Evolutionary conservation across 129 eudicot genomes (phyloP).

Genomic region (Erigeron canadensis): DNA sequence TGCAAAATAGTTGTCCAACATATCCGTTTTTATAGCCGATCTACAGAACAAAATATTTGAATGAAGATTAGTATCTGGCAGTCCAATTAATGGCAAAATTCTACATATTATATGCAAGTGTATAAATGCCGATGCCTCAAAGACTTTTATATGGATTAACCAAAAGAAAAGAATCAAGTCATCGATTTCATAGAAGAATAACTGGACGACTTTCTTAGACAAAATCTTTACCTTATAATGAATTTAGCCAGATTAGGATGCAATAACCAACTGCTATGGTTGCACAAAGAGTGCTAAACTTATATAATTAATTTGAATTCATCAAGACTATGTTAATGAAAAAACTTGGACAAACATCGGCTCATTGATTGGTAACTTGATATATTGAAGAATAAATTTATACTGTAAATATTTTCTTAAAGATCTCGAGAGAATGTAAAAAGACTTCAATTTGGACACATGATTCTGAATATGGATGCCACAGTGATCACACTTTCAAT

Average conservation of each 20-base stretch:
- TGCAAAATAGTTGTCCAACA: conserved; percentile 29
- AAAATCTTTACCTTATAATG: neutral
- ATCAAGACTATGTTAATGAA: neutral
- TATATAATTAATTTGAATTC: neutral
- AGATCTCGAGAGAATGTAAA: no score
- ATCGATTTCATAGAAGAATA: neutral
- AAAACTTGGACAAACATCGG: neutral
- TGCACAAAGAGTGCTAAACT: neutral
- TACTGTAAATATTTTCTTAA: no score
- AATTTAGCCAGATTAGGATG: neutral
- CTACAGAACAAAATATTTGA: conserved; percentile 19
- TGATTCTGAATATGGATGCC: neutral
- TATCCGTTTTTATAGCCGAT: conserved; percentile 16
- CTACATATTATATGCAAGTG: neutral
- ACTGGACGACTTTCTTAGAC: neutral
- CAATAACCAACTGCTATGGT: neutral
- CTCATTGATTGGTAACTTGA: no score
- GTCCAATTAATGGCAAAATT: neutral
- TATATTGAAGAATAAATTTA: no score
- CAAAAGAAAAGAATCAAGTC: neutral
- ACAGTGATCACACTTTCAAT: neutral
- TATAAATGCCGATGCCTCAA: neutral
- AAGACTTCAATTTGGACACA: no score
- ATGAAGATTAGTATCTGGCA: neutral
- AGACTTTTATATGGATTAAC: neutral